Evolutionary conservation across 1,139 yeast species (phyloP).

Genomic region (Geotrichum cucujoidarum): DNA sequence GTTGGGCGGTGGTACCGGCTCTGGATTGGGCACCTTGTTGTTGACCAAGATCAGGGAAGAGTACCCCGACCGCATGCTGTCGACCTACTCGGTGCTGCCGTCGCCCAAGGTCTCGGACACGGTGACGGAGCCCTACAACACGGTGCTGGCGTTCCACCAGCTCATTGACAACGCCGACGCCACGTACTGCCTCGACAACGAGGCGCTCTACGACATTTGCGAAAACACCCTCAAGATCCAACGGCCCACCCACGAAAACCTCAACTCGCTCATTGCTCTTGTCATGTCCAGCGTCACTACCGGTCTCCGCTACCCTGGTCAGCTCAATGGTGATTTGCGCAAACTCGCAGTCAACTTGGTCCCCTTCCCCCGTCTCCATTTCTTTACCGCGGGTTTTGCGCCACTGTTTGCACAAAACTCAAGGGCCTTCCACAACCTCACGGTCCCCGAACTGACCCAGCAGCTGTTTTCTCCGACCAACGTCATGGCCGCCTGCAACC

Average conservation of each 20-base stretch:
- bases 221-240: slow-evolving; percentile 39
- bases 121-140: slow-evolving; percentile 44
- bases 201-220: slow-evolving; percentile 44
- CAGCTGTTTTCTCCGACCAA: slow-evolving; percentile 44
- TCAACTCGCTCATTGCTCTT: slow-evolving; percentile 41
- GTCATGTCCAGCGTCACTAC: slow-evolving; percentile 48
- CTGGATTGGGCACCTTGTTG: slow-evolving; percentile 44
- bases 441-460: slow-evolving; percentile 45
- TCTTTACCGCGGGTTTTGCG: slow-evolving; percentile 45
- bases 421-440: slow-evolving; percentile 39
- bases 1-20: slow-evolving; percentile 46
- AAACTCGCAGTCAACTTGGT: slow-evolving; percentile 45
- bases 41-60: slow-evolving; percentile 42
- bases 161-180: slow-evolving; percentile 44
- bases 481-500: slow-evolving; percentile 46
- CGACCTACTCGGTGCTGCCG: slow-evolving; percentile 45
- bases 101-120: slow-evolving; percentile 45
- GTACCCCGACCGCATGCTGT: slow-evolving; percentile 45
- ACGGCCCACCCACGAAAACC: slow-evolving; percentile 41
- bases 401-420: slow-evolving; percentile 40
- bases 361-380: slow-evolving; percentile 46
- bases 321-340: slow-evolving; percentile 44
- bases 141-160: slow-evolving; percentile 42
- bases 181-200: slow-evolving; percentile 45
- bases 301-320: slow-evolving; percentile 45